Conservation (phyloP, 176 grass and related monocot species). For the Zoysia japonica region DNA sequence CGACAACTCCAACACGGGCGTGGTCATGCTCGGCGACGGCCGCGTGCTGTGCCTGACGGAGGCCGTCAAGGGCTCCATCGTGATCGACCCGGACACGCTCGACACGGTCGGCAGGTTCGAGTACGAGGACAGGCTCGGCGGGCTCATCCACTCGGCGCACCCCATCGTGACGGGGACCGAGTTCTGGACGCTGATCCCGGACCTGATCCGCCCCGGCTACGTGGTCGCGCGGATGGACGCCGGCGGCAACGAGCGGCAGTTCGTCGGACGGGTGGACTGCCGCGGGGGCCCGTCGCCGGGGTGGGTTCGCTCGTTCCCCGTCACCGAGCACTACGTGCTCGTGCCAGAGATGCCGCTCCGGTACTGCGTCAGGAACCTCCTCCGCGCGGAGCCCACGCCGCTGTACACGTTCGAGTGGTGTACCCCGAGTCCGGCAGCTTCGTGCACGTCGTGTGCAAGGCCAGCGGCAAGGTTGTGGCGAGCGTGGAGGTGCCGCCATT, state of each 20-base stretch:
- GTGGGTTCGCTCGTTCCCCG: slow-evolving; percentile 97
- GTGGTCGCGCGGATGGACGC: slow-evolving; percentile 73
- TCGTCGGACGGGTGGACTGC: slow-evolving; percentile 83
- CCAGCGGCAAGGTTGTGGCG: slow-evolving; percentile 86
- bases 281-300: slow-evolving; percentile 82
- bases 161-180: slow-evolving; percentile 80
- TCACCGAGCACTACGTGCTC: slow-evolving; percentile 82
- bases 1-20: slow-evolving; percentile 98
- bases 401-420: slow-evolving; percentile 98
- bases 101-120: slow-evolving; percentile 85
- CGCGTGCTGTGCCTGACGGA: slow-evolving; percentile 95
- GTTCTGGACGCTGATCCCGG: slow-evolving; percentile 86
- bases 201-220: slow-evolving; percentile 78
- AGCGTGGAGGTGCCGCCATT: slow-evolving; percentile 94
- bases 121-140: slow-evolving; percentile 72
- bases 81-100: slow-evolving; percentile 87
- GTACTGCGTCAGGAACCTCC: slow-evolving; percentile 85
- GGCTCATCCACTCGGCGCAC: slow-evolving; percentile 89
- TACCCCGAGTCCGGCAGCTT: slow-evolving; percentile 74
- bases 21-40: slow-evolving; percentile 88
- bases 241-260: slow-evolving; percentile 71
- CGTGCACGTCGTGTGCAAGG: slow-evolving; percentile 98
- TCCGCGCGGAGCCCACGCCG: slow-evolving; percentile 88
- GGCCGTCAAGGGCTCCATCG: slow-evolving; percentile 87
- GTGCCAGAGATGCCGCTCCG: slow-evolving; percentile 97